A percentile compares a stretch with the other conserved stretches of the same genome.
phyloP scores from a whole-genome alignment of 768 basidiomycete genomes.

The Botryobasidium botryosum region DNA sequence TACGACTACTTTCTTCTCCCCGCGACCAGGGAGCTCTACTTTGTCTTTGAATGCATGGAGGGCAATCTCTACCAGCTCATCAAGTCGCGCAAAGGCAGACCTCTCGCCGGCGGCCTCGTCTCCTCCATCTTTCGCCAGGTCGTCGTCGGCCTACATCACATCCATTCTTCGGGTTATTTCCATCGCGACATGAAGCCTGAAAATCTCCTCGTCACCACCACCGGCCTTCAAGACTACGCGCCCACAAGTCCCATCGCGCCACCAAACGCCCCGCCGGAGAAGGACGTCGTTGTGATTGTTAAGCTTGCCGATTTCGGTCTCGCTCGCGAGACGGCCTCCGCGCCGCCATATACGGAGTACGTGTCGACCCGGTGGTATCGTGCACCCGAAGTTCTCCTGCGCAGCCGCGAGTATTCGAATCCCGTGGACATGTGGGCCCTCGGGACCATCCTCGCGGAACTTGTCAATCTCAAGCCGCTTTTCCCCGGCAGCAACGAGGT shows the following conservation, averaged over 20 bases:
- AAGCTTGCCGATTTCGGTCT: constrained; percentile 98
- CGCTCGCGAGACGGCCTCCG: constrained; percentile 72
- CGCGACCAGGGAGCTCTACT: constrained; percentile 88
- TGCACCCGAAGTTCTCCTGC: constrained; percentile 87
- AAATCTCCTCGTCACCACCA: constrained; percentile 95
- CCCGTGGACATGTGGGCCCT: constrained; percentile 99
- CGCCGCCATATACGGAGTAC: constrained; percentile 95
- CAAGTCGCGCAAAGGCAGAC: constrained; percentile 86
- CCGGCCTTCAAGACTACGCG: constrained; percentile 83
- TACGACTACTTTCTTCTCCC: constrained; percentile 99
- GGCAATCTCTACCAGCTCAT: constrained; percentile 99
- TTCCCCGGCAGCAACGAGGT: constrained; percentile 89
- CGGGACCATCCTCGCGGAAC: constrained; percentile 94
- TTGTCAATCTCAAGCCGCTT: constrained; percentile 84
- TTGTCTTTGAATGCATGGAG: constrained; percentile 99
- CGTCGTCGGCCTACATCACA: constrained; percentile 77
- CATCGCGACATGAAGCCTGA: constrained; percentile 99
- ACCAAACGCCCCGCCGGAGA: constrained; percentile 49
- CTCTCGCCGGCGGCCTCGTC: constrained; percentile 91
- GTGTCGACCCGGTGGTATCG: constrained; percentile 99
- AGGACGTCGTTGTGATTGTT: constrained; percentile 90
- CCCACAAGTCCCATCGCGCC: constrained; percentile 53
- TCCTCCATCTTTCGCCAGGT: constrained; percentile 91
- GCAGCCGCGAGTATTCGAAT: constrained; percentile 84
- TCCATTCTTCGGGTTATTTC: constrained; percentile 86